Base-by-base conservation (phyloP, 2,329 filamentous ascomycete genomes). In the Keithomyces neogunnii region DNA sequence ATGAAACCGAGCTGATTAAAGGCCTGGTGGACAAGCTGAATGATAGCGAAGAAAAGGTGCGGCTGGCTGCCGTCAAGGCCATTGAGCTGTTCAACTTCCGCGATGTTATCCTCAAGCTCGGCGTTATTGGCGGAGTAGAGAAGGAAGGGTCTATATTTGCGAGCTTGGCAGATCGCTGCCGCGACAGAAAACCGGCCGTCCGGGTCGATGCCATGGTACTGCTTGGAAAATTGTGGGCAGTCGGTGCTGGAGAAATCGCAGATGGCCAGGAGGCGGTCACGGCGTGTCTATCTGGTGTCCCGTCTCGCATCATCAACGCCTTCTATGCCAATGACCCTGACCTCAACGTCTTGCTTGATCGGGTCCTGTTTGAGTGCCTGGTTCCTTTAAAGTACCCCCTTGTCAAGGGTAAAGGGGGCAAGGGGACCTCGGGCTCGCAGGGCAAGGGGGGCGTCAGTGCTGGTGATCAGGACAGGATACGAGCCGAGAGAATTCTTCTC, bases 301-400 rank as follows among this genome's bases (percentile, higher is more conserved):
- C 93, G 2, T 86, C 86, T 1, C 86, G 83, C 55, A 89, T 99
- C 44, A 82, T 96, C 55, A 89, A 90, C 62, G 85, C 86, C 0
- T 91, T 86, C 62, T 99, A 96, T 66, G 86, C 89, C 54, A 96
- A 96, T 63, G 90, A 96, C 63, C 73, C 75, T 1, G 90, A 96
- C 56, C 81, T 96, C 49, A 93, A 95, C 61, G 79, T 89, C 26
- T 75, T 95, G 38, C 78, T 97, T 26, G 89, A 96, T 59, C 82
- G 85, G 49, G 89, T 92, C 33, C 76, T 95, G 55, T 95, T 87
- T 63, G 92, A 97, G 60, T 88, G 83, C 45, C 77, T 99, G 8
- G 75, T 99, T n/a, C 93, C 93, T 1, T 74, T 97, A n/a, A 82
- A 78, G 32, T 99, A 89, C 60, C 93, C 93, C 5, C 80, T 84